These are phyloP conservation scores for Fusarium sp. DNA, from an alignment of 2,329 filamentous ascomycete species.

Conservation along the genomic window DNA sequence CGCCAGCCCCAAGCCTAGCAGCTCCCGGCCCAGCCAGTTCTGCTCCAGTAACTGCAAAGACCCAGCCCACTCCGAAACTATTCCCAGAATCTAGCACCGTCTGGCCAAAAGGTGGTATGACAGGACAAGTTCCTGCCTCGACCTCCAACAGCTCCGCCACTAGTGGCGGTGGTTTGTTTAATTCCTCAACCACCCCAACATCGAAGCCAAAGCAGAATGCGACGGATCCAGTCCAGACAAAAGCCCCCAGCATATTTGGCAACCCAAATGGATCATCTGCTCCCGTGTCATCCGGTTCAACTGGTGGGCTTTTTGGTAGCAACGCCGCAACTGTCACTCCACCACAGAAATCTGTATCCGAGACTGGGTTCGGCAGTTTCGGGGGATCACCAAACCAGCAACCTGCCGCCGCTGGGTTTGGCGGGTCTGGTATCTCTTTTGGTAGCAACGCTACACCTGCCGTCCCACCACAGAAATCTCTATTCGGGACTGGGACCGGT, in stretches of 20 bases:
- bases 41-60: neutral
- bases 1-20: neutral
- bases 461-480: accelerated
- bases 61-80: neutral
- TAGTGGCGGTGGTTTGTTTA: too few relatives aligned
- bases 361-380: too few relatives aligned
- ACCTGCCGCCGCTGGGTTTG: neutral
- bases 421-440: neutral
- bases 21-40: neutral
- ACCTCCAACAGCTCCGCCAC: neutral
- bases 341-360: neutral
- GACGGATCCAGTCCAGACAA: neutral
- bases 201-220: neutral
- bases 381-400: neutral
- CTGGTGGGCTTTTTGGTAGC: neutral
- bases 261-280: neutral
- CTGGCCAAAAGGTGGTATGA: neutral
- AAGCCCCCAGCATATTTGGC: neutral
- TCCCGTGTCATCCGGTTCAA: neutral
- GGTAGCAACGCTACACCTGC: too few relatives aligned
- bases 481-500: neutral
- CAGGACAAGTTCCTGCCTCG: neutral
- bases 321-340: accelerated
- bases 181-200: too few relatives aligned
- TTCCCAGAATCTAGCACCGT: neutral